Evolutionary conservation across 2,329 filamentous ascomycete species (phyloP).

Genomic region (Aspergillus fumigatiaffinis): DNA sequence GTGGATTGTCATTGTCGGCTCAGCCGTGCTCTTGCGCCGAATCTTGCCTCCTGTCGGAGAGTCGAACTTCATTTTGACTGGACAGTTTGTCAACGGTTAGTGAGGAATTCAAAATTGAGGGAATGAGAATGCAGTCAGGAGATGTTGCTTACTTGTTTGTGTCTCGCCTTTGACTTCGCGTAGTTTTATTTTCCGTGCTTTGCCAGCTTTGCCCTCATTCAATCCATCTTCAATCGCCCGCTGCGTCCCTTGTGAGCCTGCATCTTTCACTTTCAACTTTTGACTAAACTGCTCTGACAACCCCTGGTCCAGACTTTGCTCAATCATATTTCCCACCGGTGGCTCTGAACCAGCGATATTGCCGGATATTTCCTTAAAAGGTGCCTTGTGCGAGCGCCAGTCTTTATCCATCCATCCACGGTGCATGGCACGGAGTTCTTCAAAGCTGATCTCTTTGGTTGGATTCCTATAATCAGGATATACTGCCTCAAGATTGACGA

Average conservation of each 20-base stretch:
- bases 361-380: constrained; percentile 53
- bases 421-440: constrained; percentile 78
- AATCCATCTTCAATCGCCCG: constrained; percentile 17
- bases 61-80: constrained; percentile 89
- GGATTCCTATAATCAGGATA: constrained; percentile 73
- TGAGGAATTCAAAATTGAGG: neutral
- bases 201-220: constrained; percentile 33
- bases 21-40: constrained; percentile 68
- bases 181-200: constrained; percentile 68
- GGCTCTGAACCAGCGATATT: constrained; percentile 26
- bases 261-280: constrained; percentile 26
- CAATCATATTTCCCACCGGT: constrained; percentile 12
- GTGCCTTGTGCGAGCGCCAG: constrained; percentile 47
- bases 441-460: constrained; percentile 78
- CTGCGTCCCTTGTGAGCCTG: constrained; percentile 12
- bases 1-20: constrained; percentile 98
- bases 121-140: too few species aligned
- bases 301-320: constrained; percentile 17
- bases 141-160: constrained; percentile 68
- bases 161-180: constrained; percentile 82
- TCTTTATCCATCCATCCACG: constrained; percentile 62
- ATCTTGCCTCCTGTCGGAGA: constrained; percentile 84
- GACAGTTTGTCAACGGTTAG: neutral
- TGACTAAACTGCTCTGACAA: constrained; percentile 30
- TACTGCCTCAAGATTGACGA: constrained; percentile 78